phyloP scores from a whole-genome alignment of 257 asterid species.

The Craterostigma plantagineum region DNA sequence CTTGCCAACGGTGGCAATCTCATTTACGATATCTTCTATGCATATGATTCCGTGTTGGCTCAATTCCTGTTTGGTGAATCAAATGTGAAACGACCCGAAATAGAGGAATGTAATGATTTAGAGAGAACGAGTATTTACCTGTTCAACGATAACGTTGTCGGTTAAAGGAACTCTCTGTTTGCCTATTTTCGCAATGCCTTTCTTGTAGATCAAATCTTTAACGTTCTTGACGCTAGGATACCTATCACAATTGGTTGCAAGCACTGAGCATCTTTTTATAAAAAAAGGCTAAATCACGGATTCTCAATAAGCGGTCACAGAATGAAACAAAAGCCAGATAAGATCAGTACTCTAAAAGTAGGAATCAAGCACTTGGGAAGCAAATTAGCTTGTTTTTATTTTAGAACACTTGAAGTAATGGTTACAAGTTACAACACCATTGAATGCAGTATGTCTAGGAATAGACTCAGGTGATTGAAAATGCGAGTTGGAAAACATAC shows the following conservation, averaged over 20 bases:
- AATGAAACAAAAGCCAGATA: too few species aligned
- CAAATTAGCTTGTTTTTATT: not conserved
- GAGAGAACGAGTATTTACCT: slow-evolving; percentile 23
- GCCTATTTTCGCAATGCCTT: slow-evolving; percentile 55
- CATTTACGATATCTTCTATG: slow-evolving; percentile 71
- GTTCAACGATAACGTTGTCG: slow-evolving; percentile 67
- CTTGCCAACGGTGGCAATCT: slow-evolving; percentile 44
- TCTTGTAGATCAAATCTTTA: slow-evolving; percentile 82
- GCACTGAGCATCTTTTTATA: not conserved
- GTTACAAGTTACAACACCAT: too few species aligned
- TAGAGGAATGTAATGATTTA: too few species aligned
- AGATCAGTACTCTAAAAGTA: too few species aligned
- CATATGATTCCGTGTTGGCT: slow-evolving; percentile 58
- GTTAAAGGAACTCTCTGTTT: slow-evolving; percentile 57
- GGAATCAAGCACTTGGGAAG: not conserved
- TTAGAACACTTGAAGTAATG: too few species aligned
- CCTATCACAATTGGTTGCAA: slow-evolving; percentile 18
- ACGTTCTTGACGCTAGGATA: slow-evolving; percentile 77
- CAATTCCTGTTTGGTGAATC: slow-evolving; percentile 33
- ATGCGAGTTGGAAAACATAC: too few species aligned
- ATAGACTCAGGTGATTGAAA: too few species aligned
- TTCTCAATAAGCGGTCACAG: not conserved
- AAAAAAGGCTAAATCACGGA: not conserved
- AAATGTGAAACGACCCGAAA: not conserved
- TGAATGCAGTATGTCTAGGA: too few species aligned